Conservation (phyloP, 75 land plant genomes). For the Pinus albicaulis region DNA sequence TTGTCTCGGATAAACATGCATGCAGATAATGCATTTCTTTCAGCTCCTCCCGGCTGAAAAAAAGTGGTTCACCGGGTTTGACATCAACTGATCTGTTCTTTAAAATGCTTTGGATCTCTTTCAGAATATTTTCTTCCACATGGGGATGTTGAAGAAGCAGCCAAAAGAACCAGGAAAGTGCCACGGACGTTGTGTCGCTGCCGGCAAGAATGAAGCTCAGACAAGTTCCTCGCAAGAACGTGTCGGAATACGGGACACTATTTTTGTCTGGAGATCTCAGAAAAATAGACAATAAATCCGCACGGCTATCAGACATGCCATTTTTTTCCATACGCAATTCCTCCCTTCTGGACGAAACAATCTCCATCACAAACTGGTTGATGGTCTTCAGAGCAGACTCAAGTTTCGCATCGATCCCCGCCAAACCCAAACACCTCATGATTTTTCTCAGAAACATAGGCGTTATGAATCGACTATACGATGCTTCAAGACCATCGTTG, state of each 20-base stretch:
- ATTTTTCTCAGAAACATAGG: slow-evolving; percentile 15
- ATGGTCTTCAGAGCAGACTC: slow-evolving; percentile 3
- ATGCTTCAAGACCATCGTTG: slow-evolving; percentile 9
- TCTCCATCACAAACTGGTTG: slow-evolving; percentile 2
- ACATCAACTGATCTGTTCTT: slow-evolving; percentile 13
- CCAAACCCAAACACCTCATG: neutral
- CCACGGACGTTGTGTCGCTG: slow-evolving; percentile 66
- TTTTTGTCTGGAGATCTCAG: slow-evolving; percentile 6
- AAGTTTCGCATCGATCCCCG: slow-evolving; percentile 17
- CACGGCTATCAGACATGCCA: neutral
- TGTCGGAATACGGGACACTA: neutral
- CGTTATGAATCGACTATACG: slow-evolving; percentile 13
- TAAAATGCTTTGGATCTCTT: neutral
- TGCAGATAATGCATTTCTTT: slow-evolving; percentile 5
- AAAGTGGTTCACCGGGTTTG: slow-evolving; percentile 20
- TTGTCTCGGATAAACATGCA: slow-evolving; percentile 16
- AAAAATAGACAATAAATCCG: slow-evolving; percentile 20
- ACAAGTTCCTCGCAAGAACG: slow-evolving; percentile 55
- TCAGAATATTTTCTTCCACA: neutral
- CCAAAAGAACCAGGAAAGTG: slow-evolving; percentile 13
- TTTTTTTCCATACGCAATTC: neutral
- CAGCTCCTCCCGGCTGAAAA: slow-evolving; percentile 39
- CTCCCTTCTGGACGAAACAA: neutral
- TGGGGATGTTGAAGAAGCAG: neutral
- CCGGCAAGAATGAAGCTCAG: slow-evolving; percentile 65